Evolutionary conservation across 768 basidiomycete species (phyloP), one percentile per base, ranked within the genome.

Genomic region (Auricularia cornea): DNA sequence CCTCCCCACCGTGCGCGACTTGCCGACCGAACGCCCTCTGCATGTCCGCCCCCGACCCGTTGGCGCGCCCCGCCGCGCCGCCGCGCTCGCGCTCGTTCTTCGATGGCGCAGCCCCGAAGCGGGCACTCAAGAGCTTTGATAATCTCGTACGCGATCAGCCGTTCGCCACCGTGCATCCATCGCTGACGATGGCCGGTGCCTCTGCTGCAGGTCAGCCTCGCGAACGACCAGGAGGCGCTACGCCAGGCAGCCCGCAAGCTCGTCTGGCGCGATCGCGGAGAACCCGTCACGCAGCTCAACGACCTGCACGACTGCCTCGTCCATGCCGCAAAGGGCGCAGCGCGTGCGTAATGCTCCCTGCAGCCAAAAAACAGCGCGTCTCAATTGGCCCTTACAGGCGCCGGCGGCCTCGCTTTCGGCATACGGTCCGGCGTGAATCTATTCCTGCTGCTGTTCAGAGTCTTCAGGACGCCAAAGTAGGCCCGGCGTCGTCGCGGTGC

Each of bases 391-490:
- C 12, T 18, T 52, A 23, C 68, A 95, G 93, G 94, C 63, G 90
- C 95, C 28, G 89, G 86, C 16, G 73, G 85, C 0, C 78, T 98
- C 20, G 94, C 89, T 1, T 93, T 91, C 66, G 83, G 83, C 35
- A 86, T 96, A 35, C 83, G 95, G 26, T 89, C 92, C 0, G 86
- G 87, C 26, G 80, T 98, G 30, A 97, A 94, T 70, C 71, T 95
- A 16, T 83, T 94, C 12, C 73, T 97, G 11, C 82, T 88, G 4
- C 72, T 92, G n/a, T 82, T 94, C 60, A 80, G 89, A 33, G 82
- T 92, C 14, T 82, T 88, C 28, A 81, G 75, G 56, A 78, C 86
- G 1, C 82, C 87, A 56, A 85, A 81, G 93, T 92, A 64, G 67
- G 82, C 70, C 18, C 31, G 30, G n/a, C 48, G 29, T 57, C n/a